Evolutionary conservation across 177 flowering plant genomes (phyloP).

Genomic region (Vitis hybrid): DNA sequence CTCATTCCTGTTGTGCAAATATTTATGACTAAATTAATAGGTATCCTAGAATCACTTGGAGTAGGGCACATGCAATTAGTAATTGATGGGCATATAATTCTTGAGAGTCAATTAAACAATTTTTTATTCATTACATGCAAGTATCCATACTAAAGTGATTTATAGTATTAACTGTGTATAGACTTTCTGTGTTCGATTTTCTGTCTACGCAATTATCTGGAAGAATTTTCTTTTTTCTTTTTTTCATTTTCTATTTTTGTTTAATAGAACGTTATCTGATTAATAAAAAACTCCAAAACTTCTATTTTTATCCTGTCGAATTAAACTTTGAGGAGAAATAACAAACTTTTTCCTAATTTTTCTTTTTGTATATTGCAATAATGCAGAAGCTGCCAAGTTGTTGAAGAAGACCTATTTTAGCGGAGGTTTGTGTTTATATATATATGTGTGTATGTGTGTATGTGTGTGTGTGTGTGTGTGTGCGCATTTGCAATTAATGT

Average conservation of each 20-base stretch:
- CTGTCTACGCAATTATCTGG: no score
- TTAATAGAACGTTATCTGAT: not conserved
- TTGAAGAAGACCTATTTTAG: constrained; percentile 84
- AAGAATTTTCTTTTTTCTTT: no score
- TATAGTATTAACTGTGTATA: no score
- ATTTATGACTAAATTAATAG: no score
- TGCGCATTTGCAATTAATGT: not conserved
- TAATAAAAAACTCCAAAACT: not conserved
- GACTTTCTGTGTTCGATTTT: no score
- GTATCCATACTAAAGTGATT: no score
- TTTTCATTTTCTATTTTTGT: not conserved
- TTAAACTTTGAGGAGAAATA: constrained; percentile 1
- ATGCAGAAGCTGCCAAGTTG: constrained; percentile 73
- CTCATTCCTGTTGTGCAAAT: no score
- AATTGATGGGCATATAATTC: no score
- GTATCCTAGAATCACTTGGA: no score
- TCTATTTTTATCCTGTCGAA: not conserved
- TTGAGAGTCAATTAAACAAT: no score
- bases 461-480: not conserved
- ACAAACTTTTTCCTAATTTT: constrained; percentile 6
- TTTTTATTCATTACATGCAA: no score
- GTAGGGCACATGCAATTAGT: no score
- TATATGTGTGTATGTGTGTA: not conserved
- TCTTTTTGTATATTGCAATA: not conserved
- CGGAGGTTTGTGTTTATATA: constrained; percentile 67